Conservation (phyloP, 768 basidiomycete species). For the Trametes meyenii region DNA sequence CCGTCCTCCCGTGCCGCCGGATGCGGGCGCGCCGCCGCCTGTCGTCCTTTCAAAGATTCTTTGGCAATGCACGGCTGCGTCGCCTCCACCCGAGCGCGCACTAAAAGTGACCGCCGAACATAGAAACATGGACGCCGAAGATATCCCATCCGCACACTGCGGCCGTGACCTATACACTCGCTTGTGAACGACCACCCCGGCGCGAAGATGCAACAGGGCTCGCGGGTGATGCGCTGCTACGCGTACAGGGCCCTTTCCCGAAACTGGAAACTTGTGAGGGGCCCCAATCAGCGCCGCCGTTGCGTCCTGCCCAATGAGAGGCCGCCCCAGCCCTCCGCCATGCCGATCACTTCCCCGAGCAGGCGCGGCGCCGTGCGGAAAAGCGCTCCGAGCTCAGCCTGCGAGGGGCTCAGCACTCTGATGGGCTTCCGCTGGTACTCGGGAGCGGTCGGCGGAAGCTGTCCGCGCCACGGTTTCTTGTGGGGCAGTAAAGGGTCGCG, state of each 20-base stretch:
- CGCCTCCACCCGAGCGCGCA: not conserved
- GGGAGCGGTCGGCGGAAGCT: slow-evolving; percentile 14
- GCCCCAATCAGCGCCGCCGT: slow-evolving; percentile 10
- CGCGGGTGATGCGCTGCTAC: not conserved
- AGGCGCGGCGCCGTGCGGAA: slow-evolving; percentile 47
- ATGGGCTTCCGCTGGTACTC: slow-evolving; percentile 17
- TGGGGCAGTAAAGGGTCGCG: not conserved
- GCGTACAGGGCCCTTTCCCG: not conserved
- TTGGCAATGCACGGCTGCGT: too few species aligned
- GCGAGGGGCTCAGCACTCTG: slow-evolving; percentile 15
- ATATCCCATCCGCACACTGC: not conserved
- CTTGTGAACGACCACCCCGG: not conserved
- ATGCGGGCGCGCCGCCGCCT: not conserved
- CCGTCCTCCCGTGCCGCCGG: not conserved
- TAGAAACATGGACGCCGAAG: not conserved
- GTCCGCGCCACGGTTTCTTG: slow-evolving; percentile 14
- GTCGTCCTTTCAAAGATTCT: not conserved
- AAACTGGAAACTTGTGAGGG: not conserved
- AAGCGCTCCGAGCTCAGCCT: slow-evolving; percentile 29
- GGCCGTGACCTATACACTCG: not conserved
- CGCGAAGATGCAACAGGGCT: not conserved
- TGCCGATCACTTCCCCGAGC: slow-evolving; percentile 54
- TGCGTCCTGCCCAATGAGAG: slow-evolving; percentile 53
- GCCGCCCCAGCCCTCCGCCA: slow-evolving; percentile 60
- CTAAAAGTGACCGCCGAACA: not conserved